Conservation (phyloP, 768 basidiomycete genomes). For the Boletus fagicola region DNA sequence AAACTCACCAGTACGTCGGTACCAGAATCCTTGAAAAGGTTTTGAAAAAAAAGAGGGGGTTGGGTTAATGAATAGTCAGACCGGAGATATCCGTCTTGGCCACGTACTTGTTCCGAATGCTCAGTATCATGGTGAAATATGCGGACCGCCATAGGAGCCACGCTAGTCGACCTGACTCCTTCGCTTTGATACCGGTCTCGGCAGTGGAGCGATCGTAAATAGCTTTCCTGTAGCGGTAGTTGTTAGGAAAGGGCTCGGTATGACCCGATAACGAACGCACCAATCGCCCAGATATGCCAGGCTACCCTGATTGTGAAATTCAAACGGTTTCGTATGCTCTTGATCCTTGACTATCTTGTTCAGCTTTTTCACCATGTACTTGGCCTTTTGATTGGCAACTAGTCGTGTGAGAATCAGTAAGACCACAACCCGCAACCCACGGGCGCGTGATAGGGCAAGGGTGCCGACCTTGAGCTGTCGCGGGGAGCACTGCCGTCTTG, state of each 20-base stretch:
- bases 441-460: conserved; percentile 14
- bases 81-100: conserved; percentile 3
- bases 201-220: conserved; percentile 66
- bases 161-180: conserved; percentile 65
- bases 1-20: conserved; percentile 59
- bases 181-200: conserved; percentile 48
- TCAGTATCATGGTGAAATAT: conserved; percentile 77
- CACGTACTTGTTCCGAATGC: conserved; percentile 65
- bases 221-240: conserved; percentile 54
- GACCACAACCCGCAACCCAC: conserved; percentile 20
- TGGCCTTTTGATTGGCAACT: conserved; percentile 80
- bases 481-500: conserved; percentile 59
- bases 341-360: conserved; percentile 59
- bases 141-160: conserved; percentile 82
- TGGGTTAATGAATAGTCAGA: conserved; percentile 7
- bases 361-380: conserved; percentile 62
- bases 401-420: conserved; percentile 8
- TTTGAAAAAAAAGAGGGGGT: not conserved
- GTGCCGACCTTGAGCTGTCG: conserved; percentile 74
- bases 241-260: conserved; percentile 2
- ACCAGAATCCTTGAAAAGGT: conserved; percentile 52
- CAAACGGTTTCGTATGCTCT: conserved; percentile 51
- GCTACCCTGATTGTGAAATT: conserved; percentile 70
- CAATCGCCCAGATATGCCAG: conserved; percentile 81
- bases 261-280: conserved; percentile 34